Conservation (phyloP, 2,329 filamentous ascomycete species). For the Monosporascus sp. region DNA sequence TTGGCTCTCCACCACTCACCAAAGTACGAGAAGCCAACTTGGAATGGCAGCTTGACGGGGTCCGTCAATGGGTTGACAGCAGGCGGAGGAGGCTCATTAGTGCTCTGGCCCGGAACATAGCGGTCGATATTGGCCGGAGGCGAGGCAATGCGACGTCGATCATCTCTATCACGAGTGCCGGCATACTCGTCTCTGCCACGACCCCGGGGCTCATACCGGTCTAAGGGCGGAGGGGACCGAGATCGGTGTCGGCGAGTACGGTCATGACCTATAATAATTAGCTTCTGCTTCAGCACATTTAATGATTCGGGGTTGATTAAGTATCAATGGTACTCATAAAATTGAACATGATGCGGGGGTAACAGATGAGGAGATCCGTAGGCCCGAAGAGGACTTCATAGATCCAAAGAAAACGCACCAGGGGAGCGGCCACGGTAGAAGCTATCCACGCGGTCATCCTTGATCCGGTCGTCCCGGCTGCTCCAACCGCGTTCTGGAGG, state of each 20-base stretch:
- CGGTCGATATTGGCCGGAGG: constrained; percentile 72
- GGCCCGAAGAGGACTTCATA: not conserved
- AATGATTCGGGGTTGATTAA: not conserved
- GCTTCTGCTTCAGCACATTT: constrained; percentile 4
- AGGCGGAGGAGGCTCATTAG: constrained; percentile 39
- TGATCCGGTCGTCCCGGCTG: constrained; percentile 45
- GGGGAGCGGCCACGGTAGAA: constrained; percentile 66
- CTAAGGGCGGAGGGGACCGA: constrained; percentile 65
- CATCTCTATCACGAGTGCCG: constrained; percentile 44
- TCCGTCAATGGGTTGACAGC: constrained; percentile 64
- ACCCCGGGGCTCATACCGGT: constrained; percentile 68
- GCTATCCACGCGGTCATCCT: constrained; percentile 51
- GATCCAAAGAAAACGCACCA: constrained; percentile 45
- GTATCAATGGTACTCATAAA: not conserved
- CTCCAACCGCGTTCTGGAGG: constrained; percentile 48
- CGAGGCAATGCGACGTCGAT: constrained; percentile 55
- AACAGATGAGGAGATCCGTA: not conserved
- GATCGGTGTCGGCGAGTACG: constrained; percentile 57
- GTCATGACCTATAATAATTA: constrained; percentile 44
- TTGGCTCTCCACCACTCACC: constrained; percentile 83
- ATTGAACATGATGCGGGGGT: not conserved
- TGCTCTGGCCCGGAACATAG: constrained; percentile 72
- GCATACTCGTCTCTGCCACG: constrained; percentile 64
- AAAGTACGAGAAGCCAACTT: constrained; percentile 81
- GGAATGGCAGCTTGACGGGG: constrained; percentile 67